Conservation (phyloP, 371 early-diverging fungal species). For the Zopfochytrium polystomum region DNA sequence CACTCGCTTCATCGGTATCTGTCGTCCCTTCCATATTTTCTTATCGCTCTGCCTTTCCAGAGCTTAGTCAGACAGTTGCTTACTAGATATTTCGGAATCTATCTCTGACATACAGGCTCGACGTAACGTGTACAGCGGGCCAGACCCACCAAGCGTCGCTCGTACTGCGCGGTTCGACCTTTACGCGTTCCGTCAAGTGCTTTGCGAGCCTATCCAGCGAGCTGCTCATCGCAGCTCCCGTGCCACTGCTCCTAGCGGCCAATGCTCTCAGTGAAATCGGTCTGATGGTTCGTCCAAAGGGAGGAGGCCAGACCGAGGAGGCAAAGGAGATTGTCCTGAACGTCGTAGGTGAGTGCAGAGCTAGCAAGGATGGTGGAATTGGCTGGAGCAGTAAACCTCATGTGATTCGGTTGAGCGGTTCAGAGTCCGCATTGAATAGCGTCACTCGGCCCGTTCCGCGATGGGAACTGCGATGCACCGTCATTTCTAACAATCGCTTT, state of each 20-base stretch:
- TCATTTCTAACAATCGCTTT: neutral
- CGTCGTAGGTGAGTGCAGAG: constrained; percentile 47
- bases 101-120: constrained; percentile 25
- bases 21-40: neutral
- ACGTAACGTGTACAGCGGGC: constrained; percentile 46
- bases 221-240: constrained; percentile 25
- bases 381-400: too few relatives aligned
- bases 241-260: constrained; percentile 43
- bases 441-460: too few relatives aligned
- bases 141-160: constrained; percentile 43
- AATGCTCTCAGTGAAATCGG: constrained; percentile 44
- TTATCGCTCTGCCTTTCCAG: constrained; percentile 2
- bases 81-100: neutral
- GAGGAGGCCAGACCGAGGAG: too few relatives aligned
- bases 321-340: constrained; percentile 35
- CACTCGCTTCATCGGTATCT: constrained; percentile 41
- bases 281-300: constrained; percentile 32
- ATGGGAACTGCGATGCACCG: too few relatives aligned
- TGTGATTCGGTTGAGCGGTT: too few relatives aligned
- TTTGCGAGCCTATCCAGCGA: constrained; percentile 31
- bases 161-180: constrained; percentile 40
- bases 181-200: constrained; percentile 33
- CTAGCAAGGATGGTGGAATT: neutral
- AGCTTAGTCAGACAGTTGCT: neutral
- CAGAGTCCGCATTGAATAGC: too few relatives aligned